Percentiles rank a stretch among this genome's conserved stretches.
Conservation (phyloP, 371 early-diverging fungal genomes). For the Mucor plumbeus region DNA sequence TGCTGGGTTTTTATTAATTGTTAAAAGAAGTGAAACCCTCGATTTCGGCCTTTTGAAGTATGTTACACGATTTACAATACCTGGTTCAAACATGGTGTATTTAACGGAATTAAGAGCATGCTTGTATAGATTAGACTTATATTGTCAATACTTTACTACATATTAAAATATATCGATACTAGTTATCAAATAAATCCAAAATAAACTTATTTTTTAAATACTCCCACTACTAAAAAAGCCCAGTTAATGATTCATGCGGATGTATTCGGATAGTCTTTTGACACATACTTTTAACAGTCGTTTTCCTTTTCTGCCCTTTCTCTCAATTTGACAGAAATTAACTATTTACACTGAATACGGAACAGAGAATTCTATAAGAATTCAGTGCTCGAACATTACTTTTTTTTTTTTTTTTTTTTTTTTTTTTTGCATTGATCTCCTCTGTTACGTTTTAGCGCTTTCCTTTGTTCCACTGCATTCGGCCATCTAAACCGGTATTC, state of each 20-base stretch:
- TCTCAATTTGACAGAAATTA: neutral
- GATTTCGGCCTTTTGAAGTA: neutral
- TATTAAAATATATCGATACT: neutral
- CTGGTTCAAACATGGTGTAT: neutral
- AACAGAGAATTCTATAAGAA: neutral
- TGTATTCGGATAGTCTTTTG: constrained; percentile 1
- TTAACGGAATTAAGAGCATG: too few species aligned
- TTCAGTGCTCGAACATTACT: neutral
- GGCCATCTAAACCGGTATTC: neutral
- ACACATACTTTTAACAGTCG: neutral
- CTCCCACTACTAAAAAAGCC: neutral
- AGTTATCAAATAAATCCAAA: neutral
- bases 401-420: too few species aligned
- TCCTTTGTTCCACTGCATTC: constrained; percentile 3
- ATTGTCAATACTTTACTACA: neutral
- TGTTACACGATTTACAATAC: neutral
- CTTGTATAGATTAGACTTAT: too few species aligned
- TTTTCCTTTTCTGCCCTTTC: neutral
- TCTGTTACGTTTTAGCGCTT: neutral
- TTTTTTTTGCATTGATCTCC: neutral
- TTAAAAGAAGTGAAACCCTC: constrained; percentile 6
- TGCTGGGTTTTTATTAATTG: constrained; percentile 1
- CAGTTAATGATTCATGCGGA: constrained; percentile 1
- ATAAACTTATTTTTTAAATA: neutral
- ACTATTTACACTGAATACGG: neutral